Base-by-base conservation (phyloP, 176 grass and related monocot genomes). In the Cenchrus purpureus region DNA sequence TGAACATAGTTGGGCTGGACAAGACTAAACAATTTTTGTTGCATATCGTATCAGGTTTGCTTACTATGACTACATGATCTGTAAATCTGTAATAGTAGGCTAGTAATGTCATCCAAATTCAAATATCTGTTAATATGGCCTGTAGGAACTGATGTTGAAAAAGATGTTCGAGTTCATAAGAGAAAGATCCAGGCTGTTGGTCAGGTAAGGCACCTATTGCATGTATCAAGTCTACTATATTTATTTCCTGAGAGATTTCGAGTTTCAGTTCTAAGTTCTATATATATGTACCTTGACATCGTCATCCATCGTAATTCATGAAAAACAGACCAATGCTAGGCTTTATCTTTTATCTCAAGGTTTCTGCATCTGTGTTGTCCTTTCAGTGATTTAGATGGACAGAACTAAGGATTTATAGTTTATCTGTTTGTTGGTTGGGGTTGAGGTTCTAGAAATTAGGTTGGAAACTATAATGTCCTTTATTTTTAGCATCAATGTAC, bases 1-100 rank as follows among this genome's bases (percentile, higher is more conserved):
- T 85, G 77, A 99, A 99, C 86, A 94, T 98, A 87, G 79, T 98
- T 63, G 97, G 91, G 81, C 81, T 98, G 61, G 97, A 98, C 83
- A 83, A 70, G 19, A 95, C 91, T 66, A 92, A 83, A 32, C 97
- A 98, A 83, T 95, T 95, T 62, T 88, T 98, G 60, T 87, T 98
- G 71, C 91, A 98, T 90, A 88, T 98, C 42, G 91, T 88, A 74
- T 89, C 97, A 92, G 95, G 95, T 95, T 78, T 85, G 69, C 53
- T 80, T 64, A 28, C 53, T 73, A 8, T 73, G 31, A 69, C 71
- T 74, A 68, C 17, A 58, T 58, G 19, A 79, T 45, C 17, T 59
- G 6, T 77, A 72, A 31, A 79, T 45, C 17, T 59, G 6, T 77
- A 72, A 31, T 56, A 70, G 12, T 51, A 20, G 55, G 68, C 22